Evolutionary conservation across 345 rosid genomes (phyloP).

Genomic region (Reutealis trisperma): DNA sequence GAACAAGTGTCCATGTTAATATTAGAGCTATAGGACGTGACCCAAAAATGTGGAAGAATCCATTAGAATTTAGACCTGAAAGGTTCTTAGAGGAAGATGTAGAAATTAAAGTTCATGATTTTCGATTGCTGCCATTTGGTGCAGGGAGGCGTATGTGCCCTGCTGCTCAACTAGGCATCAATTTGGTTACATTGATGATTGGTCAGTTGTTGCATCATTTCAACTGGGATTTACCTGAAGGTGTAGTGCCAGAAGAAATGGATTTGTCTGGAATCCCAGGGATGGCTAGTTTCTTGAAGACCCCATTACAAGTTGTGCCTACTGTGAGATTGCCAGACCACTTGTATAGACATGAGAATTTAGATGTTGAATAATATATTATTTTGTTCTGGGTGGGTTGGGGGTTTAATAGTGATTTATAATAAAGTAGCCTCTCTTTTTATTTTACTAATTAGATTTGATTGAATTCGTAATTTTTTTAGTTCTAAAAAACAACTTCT

Average conservation of each 20-base stretch:
- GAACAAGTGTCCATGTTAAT: slow-evolving; percentile 73
- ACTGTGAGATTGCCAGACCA: background rate
- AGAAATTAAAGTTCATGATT: slow-evolving; percentile 85
- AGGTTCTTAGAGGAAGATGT: slow-evolving; percentile 80
- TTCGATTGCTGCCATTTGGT: slow-evolving; percentile 28
- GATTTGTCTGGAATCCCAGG: slow-evolving; percentile 22
- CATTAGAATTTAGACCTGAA: slow-evolving; percentile 74
- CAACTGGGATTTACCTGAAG: slow-evolving; percentile 16
- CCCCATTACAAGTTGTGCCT: slow-evolving; percentile 20
- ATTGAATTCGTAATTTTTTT: no score
- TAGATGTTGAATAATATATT: no score
- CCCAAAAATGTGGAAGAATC: slow-evolving; percentile 64
- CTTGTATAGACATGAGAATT: background rate
- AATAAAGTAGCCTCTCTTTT: no score
- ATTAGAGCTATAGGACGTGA: slow-evolving; percentile 87
- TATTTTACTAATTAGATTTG: no score
- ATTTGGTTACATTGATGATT: slow-evolving; percentile 22
- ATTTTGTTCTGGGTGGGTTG: no score
- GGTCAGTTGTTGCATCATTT: slow-evolving; percentile 28
- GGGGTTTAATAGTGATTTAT: no score
- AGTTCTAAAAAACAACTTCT: no score
- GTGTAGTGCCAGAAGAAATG: slow-evolving; percentile 21
- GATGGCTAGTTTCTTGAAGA: slow-evolving; percentile 19
- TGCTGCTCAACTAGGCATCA: slow-evolving; percentile 22
- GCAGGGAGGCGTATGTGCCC: slow-evolving; percentile 34